These are phyloP conservation scores for Pouteria campechiana DNA, from an alignment of 179 eudicot genomes.

Conservation along the genomic window DNA sequence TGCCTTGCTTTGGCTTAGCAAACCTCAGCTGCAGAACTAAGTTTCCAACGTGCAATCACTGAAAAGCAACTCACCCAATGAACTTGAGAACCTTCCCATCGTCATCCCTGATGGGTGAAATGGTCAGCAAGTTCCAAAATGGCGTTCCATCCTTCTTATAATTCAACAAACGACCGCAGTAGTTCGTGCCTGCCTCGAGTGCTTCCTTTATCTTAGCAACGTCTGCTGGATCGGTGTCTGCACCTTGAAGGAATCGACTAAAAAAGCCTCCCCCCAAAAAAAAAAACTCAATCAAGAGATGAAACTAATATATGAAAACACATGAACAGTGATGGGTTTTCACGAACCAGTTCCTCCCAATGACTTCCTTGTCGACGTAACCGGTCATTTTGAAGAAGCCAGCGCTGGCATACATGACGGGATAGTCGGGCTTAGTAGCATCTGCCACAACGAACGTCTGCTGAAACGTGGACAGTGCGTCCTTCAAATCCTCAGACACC, in stretches of 20 bases:
- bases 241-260: constrained; percentile 91
- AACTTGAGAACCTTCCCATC: constrained; percentile 68
- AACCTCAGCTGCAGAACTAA: too few relatives aligned
- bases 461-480: constrained; percentile 83
- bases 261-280: constrained; percentile 1
- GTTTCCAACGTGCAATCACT: too few relatives aligned
- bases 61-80: constrained; percentile 82
- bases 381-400: constrained; percentile 97
- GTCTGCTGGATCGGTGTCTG: constrained; percentile 77
- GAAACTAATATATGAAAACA: too few relatives aligned
- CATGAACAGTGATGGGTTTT: too few relatives aligned
- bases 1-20: too few relatives aligned
- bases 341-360: constrained; percentile 76
- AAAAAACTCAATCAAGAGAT: too few relatives aligned
- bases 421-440: constrained; percentile 75
- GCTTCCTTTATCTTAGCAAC: constrained; percentile 79
- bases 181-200: constrained; percentile 44
- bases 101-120: constrained; percentile 93
- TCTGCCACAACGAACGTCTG: constrained; percentile 96
- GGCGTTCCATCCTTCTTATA: constrained; percentile 96
- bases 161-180: constrained; percentile 85
- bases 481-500: constrained; percentile 77
- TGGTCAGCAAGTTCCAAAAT: constrained; percentile 90
- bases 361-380: constrained; percentile 74
- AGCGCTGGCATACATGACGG: constrained; percentile 92